Evolutionary conservation across 768 basidiomycete species (phyloP), one percentile per base, ranked within the genome.

Genomic region (Dendrothele bispora): DNA sequence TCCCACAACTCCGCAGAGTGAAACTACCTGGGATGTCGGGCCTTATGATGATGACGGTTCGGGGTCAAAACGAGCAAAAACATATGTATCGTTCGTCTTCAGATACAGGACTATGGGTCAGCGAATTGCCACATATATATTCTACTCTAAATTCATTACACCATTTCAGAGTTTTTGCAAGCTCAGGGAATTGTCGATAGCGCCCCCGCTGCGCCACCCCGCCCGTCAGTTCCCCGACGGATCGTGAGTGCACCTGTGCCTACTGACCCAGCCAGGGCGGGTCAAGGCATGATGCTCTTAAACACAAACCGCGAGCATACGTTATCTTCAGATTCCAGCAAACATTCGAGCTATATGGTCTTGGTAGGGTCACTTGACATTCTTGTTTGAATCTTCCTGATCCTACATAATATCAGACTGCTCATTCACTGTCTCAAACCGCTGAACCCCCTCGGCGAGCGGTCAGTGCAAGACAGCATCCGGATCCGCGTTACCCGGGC

Each of bases 31-130:
- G 82, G 59, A 65, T 3, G 72, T 84, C 8, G 64, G 68, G 41
- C 68, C 81, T 1, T 70, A 78, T 53, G 77, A 78, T 25, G 60
- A 65, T 22, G 59, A 63, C 14, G 49, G 37, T 3, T 48, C 59
- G 10, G 56, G 61, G 24, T 56, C 58, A 27, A 62, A 57, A n/a
- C 64, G 63, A 48, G 69, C 75, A 5, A 63, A 61, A 30, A 77
- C 83, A n/a, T 79, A 75, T 45, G 81, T 86, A 21, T 78, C 82
- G 14, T 88, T 88, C 57, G 68, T 79, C 3, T 89, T 88, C 59
- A 72, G 81, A 32, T 88, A 88, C 60, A 69, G 82, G 21, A 69
- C 79, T 29, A 66, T 62, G 46, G 80, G 84, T 82, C 50, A 35
- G 67, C 58, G 26, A 7, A 39, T 32, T 26, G 7, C 20, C 27